These are phyloP conservation scores for Dioscorea zingiberensis DNA, from an alignment of 106 monocot genomes.

Conservation along the genomic window DNA sequence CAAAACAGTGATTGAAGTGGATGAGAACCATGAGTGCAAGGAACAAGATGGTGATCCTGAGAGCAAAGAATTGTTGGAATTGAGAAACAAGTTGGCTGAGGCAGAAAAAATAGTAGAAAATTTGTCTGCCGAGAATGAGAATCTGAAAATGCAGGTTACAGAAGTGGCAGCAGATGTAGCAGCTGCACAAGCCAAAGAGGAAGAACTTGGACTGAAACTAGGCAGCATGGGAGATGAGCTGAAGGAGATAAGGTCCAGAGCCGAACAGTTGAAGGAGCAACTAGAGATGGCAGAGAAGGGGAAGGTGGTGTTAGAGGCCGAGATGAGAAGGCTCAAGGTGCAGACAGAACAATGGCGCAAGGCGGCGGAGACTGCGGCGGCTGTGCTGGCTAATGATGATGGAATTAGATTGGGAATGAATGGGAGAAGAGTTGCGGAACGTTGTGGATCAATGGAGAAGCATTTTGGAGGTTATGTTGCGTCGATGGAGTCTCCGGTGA, in stretches of 20 bases:
- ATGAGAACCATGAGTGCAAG: no score
- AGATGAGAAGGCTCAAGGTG: conserved; percentile 59
- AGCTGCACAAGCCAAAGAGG: conserved; percentile 30
- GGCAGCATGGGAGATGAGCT: conserved; percentile 35
- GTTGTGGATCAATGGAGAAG: conserved; percentile 63
- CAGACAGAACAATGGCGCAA: conserved; percentile 92
- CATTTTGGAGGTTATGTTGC: conserved; percentile 18
- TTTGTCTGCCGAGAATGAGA: conserved; percentile 24
- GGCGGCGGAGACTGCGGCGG: conserved; percentile 81
- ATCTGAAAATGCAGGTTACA: conserved; percentile 32
- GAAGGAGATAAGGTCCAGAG: conserved; percentile 17
- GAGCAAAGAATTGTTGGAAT: conserved; percentile 15
- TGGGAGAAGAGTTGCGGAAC: conserved; percentile 28
- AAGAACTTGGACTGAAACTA: conserved; percentile 43
- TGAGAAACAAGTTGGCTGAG: conserved; percentile 30
- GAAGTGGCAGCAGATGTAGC: conserved; percentile 24
- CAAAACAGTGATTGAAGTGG: conserved; percentile 14
- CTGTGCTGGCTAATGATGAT: conserved; percentile 24
- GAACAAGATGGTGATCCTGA: conserved; percentile 4
- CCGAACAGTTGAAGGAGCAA: conserved; percentile 29
- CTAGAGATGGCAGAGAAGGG: conserved; percentile 36
- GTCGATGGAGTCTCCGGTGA: conserved; percentile 32
- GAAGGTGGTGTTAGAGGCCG: conserved; percentile 39
- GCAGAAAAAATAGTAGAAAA: conserved; percentile 31
- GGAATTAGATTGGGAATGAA: not conserved